Base-by-base conservation (phyloP, 495 filamentous ascomycete genomes). In the Tuber magnatum region DNA sequence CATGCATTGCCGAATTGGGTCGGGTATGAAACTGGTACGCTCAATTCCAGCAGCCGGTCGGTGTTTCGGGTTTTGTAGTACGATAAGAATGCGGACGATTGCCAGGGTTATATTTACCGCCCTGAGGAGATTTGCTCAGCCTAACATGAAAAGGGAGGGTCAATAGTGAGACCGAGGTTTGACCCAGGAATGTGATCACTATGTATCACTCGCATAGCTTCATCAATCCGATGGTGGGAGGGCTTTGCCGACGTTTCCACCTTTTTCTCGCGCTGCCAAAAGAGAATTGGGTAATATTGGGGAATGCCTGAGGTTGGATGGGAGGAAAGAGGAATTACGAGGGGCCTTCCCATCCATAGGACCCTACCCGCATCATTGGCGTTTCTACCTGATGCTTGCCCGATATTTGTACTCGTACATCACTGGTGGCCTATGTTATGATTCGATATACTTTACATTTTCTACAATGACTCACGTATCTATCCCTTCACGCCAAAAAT, bases 381-480 rank as follows among this genome's bases (percentile, higher is more conserved):
- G 56, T 8, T 35, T 65, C 28, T 7, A 35, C 28, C 18, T 35
- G 35, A 35, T 18, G 56, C 28, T 20, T 28, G 4, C 56, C 35
- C 6, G 56, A 20, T 35, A 20, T 28, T 65, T 61, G n/a, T 9
- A 16, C n/a, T 14, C 32, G 56, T 3, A 28, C n/a, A 61, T 10
- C 28, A 35, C 14, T 18, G 0, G 14, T 12, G 28, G 56, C 14
- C 56, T 35, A 35, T 35, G 56, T 35, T 14, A 20, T 35, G 28
- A 35, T 65, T 65, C 56, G 16, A 65, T 65, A 65, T 65, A 65
- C 28, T 65, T 65, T 65, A 65, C 28, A 65, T 65, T 65, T 65
- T 65, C 28, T 65, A 65, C 56, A 35, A 65, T 65, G 16, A 35
- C 14, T 65, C 56, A 35, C 28, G 28, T 35, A 32, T 65, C 56